phyloP scores from a whole-genome alignment of 2,329 filamentous ascomycete species.

The Mycosphaerella arachidis region DNA sequence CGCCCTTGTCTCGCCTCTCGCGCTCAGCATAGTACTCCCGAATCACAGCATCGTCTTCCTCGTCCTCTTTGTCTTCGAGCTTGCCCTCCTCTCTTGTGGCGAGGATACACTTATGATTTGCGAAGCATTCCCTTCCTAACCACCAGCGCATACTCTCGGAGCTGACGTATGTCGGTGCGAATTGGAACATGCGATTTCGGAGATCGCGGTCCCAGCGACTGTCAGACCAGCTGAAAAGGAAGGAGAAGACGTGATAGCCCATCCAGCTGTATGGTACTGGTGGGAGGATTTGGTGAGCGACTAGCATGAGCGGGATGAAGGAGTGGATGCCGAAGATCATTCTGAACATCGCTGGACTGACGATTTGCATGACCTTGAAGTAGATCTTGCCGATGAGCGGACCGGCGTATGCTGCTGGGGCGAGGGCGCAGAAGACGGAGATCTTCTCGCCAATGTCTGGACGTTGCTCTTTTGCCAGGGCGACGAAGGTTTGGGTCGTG shows the following conservation, averaged over 20 bases:
- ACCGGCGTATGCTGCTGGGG: conserved; percentile 85
- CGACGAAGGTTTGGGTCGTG: conserved; percentile 82
- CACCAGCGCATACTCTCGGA: conserved; percentile 94
- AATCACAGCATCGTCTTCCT: conserved; percentile 38
- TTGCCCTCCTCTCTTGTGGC: conserved; percentile 67
- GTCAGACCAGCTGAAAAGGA: conserved; percentile 86
- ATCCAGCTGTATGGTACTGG: conserved; percentile 69
- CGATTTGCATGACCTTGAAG: conserved; percentile 84
- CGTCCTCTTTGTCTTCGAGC: conserved; percentile 53
- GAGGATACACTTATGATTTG: conserved; percentile 79
- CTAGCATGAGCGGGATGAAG: conserved; percentile 93
- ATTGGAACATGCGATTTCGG: conserved; percentile 81
- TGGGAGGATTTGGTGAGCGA: conserved; percentile 65
- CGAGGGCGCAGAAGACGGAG: conserved; percentile 84
- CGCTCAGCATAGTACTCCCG: conserved; percentile 33
- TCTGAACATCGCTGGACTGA: conserved; percentile 71
- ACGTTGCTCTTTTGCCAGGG: conserved; percentile 82
- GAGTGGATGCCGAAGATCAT: conserved; percentile 85
- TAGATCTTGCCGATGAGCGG: conserved; percentile 81
- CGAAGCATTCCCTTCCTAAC: conserved; percentile 83
- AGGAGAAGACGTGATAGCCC: conserved; percentile 84
- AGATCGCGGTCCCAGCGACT: conserved; percentile 76
- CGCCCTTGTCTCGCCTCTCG: conserved; percentile 26
- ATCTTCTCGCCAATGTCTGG: conserved; percentile 78
- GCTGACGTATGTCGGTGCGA: conserved; percentile 84